Evolutionary conservation across 106 monocot species (phyloP).

Genomic region (Allium fistulosum): DNA sequence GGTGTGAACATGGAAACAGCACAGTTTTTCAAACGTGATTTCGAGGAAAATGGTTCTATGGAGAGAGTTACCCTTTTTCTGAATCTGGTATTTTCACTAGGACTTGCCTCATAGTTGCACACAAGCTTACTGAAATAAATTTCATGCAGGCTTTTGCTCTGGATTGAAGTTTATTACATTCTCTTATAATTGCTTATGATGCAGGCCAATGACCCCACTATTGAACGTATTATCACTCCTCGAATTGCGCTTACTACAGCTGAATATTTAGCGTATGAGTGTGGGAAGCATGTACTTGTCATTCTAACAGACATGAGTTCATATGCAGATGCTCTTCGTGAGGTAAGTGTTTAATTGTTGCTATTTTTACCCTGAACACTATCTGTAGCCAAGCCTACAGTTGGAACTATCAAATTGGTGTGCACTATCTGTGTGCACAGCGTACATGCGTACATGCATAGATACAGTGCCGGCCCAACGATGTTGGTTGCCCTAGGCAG

Average conservation of each 20-base stretch:
- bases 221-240: conserved; percentile 96
- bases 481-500: no score
- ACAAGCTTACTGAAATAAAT: not conserved
- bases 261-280: conserved; percentile 97
- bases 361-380: not conserved
- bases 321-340: conserved; percentile 99
- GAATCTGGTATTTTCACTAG: conserved; percentile 63
- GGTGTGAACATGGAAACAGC: conserved; percentile 99
- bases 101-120: not conserved
- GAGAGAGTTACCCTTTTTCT: conserved; percentile 97
- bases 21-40: conserved; percentile 99
- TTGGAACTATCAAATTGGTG: no score
- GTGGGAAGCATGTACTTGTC: conserved; percentile 97
- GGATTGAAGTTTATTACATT: not conserved
- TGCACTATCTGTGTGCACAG: no score
- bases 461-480: no score
- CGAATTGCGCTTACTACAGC: conserved; percentile 97
- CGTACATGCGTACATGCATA: no score
- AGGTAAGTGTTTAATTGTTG: conserved; percentile 35
- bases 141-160: not conserved
- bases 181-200: not conserved
- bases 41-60: conserved; percentile 99
- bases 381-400: no score
- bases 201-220: conserved; percentile 98
- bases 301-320: conserved; percentile 99